Evolutionary conservation across 805 yeast species (phyloP), one percentile per base, ranked within the genome.

Genomic region (Myxozyma neotropica): DNA sequence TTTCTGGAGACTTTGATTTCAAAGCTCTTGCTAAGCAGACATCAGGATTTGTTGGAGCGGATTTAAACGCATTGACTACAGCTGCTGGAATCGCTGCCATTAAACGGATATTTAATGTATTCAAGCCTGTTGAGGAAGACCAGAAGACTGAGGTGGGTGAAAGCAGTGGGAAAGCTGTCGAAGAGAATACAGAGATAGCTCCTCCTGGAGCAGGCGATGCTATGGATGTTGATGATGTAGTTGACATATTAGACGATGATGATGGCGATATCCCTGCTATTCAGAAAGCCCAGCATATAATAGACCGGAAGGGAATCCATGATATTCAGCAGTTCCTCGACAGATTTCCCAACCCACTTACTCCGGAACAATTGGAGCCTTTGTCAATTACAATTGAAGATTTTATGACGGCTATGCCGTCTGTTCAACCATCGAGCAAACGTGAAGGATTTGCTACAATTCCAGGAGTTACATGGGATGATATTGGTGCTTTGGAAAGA

Each of bases 361-460:
- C 91, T 0, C 78, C 80, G 0, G 88, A 85, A 42, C 96, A 93
- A 71, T 78, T 94, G 31, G 85, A 78, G 17, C 88, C 92, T 13
- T 75, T 94, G 44, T 81, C 87, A 3, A 92, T 94, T 55, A 84
- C 82, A 1, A 85, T 84, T 63, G 86, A 81, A 13, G 99, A 94
- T 72, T 94, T 94, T 71, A 64, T 88, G 36, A 78, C 82, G 10
- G 98, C 98, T 0, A 75, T 94, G 40, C 97, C 98, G 1, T 84
- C 92, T 0, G 87, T 94, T 46, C 99, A 94, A 75, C 99, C 99
- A 10, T 89, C 97, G 0, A 96, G 97, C 0, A 93, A 92, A 71
- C 86, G 99, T 72, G 99, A 94, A 78, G 99, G 99, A 0, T 94
- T 94, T 75, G 97, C 99, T 0, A 94, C 98, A 0, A 95, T 94